Evolutionary conservation across 192 early-diverging fungal species (phyloP), one percentile per base, ranked within the genome.

Genomic region (Coemansia sp.): DNA sequence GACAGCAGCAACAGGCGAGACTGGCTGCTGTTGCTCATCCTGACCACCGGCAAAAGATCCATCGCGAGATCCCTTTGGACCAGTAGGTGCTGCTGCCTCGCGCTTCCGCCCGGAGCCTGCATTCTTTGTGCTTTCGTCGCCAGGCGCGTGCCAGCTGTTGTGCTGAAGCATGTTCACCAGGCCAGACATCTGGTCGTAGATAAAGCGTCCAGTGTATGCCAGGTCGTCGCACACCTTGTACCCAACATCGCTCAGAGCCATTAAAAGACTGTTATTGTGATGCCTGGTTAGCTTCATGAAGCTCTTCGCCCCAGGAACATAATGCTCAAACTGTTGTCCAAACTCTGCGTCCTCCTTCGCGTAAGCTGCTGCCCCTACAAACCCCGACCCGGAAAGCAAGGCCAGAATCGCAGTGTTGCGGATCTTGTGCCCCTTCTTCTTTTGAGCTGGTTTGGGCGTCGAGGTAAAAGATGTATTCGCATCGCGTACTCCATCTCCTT

Each of bases 231-330:
- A 87, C 30, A 86, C 86, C 34, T 87, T 77, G 53, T 75, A 84
- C 18, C 89, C 85, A 39, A 90, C 85, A 44, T 90, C 80, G 65
- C 86, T 82, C 63, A 67, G 26, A 10, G 74, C 69, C 69, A 80
- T 70, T 15, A 67, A 56, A 24, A 83, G 67, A 66, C 83, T 86
- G 43, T 77, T 78, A 23, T 84, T 67, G 34, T 86, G 66, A 63
- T 86, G 75, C 38, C 81, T 73, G 26, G 85, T 78, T 62, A 84
- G 84, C 55, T 83, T 75, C 61, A 88, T 75, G 41, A 86, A 73
- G 57, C 75, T 71, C 38, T 79, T 64, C 46, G 78, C 88, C 10
- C 87, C 87, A 51, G 88, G 89, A 43, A 91, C 82, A 63, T 84
- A 77, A 20, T 78, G 71, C 33, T 83, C 85, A 61, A 91, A 91